Percentiles rank a stretch among this genome's conserved stretches.
Conservation (phyloP, 306 rosid species). For the Cicer judaicum region DNA sequence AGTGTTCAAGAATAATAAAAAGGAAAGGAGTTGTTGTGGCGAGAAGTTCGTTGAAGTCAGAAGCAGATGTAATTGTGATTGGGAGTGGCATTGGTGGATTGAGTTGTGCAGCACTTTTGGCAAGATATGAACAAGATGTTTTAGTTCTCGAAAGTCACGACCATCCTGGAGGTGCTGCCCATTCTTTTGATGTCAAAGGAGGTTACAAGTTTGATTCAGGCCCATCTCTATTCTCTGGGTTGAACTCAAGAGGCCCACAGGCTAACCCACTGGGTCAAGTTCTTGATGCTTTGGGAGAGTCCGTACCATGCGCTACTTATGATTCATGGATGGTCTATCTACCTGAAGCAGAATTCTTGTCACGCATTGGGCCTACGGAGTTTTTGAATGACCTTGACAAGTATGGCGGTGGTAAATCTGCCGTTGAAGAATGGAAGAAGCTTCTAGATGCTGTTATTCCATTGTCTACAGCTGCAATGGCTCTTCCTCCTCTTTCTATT, state of each 20-base stretch:
- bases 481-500: constrained; percentile 90
- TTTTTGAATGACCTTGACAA: constrained; percentile 88
- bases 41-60: constrained; percentile 56
- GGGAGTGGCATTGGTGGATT: constrained; percentile 93
- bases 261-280: constrained; percentile 95
- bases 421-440: constrained; percentile 82
- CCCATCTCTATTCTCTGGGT: constrained; percentile 87
- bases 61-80: constrained; percentile 80
- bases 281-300: constrained; percentile 83
- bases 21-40: constrained; percentile 48
- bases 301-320: constrained; percentile 76
- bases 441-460: constrained; percentile 90
- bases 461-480: constrained; percentile 87
- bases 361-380: constrained; percentile 92
- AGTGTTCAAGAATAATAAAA: constrained; percentile 6
- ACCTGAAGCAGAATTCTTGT: constrained; percentile 88
- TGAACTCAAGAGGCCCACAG: constrained; percentile 91
- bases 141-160: constrained; percentile 86
- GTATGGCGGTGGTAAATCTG: constrained; percentile 73
- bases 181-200: constrained; percentile 74
- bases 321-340: constrained; percentile 97
- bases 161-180: constrained; percentile 90
- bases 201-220: constrained; percentile 82
- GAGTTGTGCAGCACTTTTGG: constrained; percentile 80
- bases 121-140: constrained; percentile 80